Conservation (phyloP, 2,329 filamentous ascomycete species). For the Cadophora gregata region DNA sequence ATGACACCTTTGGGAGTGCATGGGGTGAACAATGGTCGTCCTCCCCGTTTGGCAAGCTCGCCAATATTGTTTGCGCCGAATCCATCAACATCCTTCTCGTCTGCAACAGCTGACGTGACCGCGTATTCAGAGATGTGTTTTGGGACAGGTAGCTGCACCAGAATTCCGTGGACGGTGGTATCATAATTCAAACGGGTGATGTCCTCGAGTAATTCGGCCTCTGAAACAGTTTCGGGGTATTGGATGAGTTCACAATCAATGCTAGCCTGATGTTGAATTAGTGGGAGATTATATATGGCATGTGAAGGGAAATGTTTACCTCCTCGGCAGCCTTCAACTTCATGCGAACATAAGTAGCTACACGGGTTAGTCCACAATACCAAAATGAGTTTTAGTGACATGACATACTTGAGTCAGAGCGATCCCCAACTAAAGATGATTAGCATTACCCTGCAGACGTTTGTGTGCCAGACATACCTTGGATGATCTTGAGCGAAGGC, state of each 20-base stretch:
- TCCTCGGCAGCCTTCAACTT: conserved; percentile 97
- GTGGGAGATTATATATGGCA: neutral
- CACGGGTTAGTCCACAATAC: conserved; percentile 32
- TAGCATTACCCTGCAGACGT: conserved; percentile 25
- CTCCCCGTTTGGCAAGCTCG: conserved; percentile 94
- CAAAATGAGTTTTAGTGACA: neutral
- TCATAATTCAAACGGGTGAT: conserved; percentile 88
- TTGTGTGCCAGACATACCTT: conserved; percentile 62
- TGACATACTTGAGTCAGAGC: conserved; percentile 85
- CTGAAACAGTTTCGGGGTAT: conserved; percentile 79
- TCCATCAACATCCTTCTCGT: conserved; percentile 97
- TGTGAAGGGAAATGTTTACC: conserved; percentile 53
- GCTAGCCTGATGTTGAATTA: conserved; percentile 67
- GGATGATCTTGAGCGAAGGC: conserved; percentile 91
- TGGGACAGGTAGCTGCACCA: conserved; percentile 92
- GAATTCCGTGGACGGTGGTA: conserved; percentile 83
- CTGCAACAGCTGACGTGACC: conserved; percentile 87
- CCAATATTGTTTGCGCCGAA: conserved; percentile 95
- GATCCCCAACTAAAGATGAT: conserved; percentile 74
- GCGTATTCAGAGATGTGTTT: conserved; percentile 88
- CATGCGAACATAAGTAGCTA: conserved; percentile 98
- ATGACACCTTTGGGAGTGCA: conserved; percentile 98
- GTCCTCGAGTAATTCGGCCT: conserved; percentile 84
- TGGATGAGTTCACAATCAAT: conserved; percentile 88
- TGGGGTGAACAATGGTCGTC: conserved; percentile 85